phyloP scores from a whole-genome alignment of 202 grass and related monocot species.

The Brachypodium distachyon region DNA sequence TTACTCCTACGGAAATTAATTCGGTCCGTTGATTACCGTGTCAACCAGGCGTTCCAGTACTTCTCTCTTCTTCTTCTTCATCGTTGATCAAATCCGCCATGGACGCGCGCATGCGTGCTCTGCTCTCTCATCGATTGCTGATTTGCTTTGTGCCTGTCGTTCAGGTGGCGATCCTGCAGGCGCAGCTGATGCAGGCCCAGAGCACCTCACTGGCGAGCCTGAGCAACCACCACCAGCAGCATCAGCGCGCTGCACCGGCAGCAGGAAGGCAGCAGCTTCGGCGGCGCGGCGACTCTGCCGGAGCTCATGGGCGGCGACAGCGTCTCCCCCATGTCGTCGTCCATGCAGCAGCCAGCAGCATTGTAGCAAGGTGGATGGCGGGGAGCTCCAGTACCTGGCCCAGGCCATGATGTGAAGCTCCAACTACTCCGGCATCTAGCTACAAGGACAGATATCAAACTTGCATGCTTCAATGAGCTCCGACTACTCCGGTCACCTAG shows the following conservation, averaged over 20 bases:
- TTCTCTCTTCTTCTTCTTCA: too few relatives aligned
- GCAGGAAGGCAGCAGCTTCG: neutral
- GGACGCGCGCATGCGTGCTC: too few relatives aligned
- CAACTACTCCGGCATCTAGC: conserved; percentile 42
- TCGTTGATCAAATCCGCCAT: too few relatives aligned
- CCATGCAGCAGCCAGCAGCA: conserved; percentile 44
- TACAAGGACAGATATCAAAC: neutral
- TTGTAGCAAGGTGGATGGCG: conserved; percentile 48
- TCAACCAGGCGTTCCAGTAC: too few relatives aligned
- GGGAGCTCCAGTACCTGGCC: conserved; percentile 67
- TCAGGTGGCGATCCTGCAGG: conserved; percentile 78
- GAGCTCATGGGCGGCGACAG: conserved; percentile 51
- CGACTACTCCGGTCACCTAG: too few relatives aligned
- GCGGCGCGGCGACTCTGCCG: conserved; percentile 7
- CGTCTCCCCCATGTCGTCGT: neutral
- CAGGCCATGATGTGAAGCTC: conserved; percentile 69
- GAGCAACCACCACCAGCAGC: conserved; percentile 42
- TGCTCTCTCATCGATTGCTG: too few relatives aligned
- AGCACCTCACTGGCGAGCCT: conserved; percentile 16
- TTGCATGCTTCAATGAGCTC: neutral
- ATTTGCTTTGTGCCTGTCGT: neutral
- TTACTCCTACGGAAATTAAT: too few relatives aligned
- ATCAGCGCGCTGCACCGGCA: conserved; percentile 38
- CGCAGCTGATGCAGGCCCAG: conserved; percentile 71
- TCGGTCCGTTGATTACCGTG: too few relatives aligned